A percentile compares a stretch with the other conserved stretches of the same genome.
phyloP scores from a whole-genome alignment of 805 yeast genomes.

The Kodamaea restingae region DNA sequence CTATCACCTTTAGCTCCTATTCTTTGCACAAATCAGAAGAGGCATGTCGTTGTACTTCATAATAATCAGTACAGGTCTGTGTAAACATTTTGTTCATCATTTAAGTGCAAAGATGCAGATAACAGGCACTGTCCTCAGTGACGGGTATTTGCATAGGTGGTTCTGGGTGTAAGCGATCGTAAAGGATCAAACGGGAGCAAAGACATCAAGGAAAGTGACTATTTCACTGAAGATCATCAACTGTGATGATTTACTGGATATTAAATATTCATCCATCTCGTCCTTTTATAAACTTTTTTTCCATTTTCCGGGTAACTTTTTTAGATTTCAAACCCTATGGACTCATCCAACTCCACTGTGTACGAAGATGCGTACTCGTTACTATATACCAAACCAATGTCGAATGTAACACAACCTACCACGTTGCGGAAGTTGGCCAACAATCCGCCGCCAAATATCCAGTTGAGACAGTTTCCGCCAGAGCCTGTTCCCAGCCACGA shows the following conservation, averaged over 20 bases:
- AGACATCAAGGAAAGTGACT: not conserved
- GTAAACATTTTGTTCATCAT: slow-evolving; percentile 37
- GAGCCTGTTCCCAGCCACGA: not conserved
- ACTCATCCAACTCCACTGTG: slow-evolving; percentile 10
- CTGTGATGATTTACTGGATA: not conserved
- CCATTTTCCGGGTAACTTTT: slow-evolving; percentile 8
- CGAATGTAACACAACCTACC: not conserved
- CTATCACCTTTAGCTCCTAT: not conserved
- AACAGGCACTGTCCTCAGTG: slow-evolving; percentile 8
- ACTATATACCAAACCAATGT: slow-evolving; percentile 5
- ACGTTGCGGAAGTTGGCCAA: slow-evolving; percentile 11
- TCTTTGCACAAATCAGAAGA: slow-evolving; percentile 13
- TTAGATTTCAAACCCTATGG: not conserved
- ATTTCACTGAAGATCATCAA: not conserved
- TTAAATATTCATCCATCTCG: no score
- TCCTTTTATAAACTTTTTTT: not conserved
- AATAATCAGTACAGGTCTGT: slow-evolving; percentile 58
- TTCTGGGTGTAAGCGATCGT: no score
- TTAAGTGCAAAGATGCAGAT: slow-evolving; percentile 4
- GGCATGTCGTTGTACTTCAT: slow-evolving; percentile 18
- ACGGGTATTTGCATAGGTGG: slow-evolving; percentile 4
- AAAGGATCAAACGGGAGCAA: not conserved
- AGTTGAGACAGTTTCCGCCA: slow-evolving; percentile 6
- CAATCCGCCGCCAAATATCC: slow-evolving; percentile 11
- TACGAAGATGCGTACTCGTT: slow-evolving; percentile 14